These are phyloP conservation scores for Fusarium sp. DNA, from an alignment of 2,329 filamentous ascomycete species.

Conservation along the genomic window DNA sequence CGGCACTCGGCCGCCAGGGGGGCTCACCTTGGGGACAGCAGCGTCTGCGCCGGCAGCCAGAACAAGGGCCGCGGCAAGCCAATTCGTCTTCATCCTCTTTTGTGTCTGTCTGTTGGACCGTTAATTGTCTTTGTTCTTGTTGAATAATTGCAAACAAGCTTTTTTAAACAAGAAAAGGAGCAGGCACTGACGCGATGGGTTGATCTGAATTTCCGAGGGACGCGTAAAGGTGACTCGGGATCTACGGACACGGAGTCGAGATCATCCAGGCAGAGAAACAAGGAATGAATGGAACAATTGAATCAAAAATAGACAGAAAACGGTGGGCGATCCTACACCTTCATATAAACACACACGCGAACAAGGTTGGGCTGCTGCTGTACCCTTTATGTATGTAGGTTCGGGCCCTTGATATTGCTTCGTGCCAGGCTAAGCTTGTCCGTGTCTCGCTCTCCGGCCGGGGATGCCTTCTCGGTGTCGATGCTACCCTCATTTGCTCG, in stretches of 20 bases:
- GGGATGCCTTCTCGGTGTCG: neutral
- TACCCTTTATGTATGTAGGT: constrained; percentile 19
- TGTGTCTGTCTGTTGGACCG: neutral
- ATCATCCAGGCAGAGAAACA: neutral
- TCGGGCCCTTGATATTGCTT: constrained; percentile 13
- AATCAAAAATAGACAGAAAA: constrained; percentile 3
- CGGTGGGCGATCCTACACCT: neutral
- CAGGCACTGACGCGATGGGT: neutral
- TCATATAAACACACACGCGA: constrained; percentile 19
- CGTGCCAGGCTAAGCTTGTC: neutral
- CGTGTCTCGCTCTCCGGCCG: neutral
- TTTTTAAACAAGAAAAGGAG: neutral
- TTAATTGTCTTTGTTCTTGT: neutral
- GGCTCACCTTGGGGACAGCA: constrained; percentile 38
- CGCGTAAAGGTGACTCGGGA: neutral
- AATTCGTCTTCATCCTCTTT: constrained; percentile 54
- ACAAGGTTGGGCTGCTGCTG: constrained; percentile 10
- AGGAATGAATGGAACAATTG: neutral
- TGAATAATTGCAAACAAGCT: neutral
- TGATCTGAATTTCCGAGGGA: neutral
- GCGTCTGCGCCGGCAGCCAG: constrained; percentile 52
- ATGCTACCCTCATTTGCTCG: no score
- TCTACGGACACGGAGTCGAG: neutral
- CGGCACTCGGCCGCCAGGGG: neutral
- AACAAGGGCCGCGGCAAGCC: constrained; percentile 51